Percentiles rank a stretch among this genome's conserved stretches.
phyloP scores from a whole-genome alignment of 2,329 filamentous ascomycete species.

The Diplodia intermedia region DNA sequence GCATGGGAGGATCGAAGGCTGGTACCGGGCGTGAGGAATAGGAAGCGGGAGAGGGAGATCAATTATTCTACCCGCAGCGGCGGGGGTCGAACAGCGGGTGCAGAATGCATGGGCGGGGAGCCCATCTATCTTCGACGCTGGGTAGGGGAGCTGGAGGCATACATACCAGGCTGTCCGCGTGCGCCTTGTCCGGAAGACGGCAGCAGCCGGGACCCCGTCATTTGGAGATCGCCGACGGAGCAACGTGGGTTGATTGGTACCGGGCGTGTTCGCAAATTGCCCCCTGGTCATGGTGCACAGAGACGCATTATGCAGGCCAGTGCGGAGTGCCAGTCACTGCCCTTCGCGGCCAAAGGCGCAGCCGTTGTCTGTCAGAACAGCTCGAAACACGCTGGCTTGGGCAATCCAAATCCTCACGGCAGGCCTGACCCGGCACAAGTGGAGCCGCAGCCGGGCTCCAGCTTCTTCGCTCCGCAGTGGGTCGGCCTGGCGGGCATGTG shows the following conservation, averaged over 20 bases:
- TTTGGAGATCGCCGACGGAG: constrained; percentile 28
- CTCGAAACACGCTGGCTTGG: too few species aligned
- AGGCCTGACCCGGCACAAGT: not conserved
- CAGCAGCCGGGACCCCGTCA: constrained; percentile 27
- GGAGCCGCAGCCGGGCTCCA: constrained; percentile 1
- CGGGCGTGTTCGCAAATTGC: constrained; percentile 22
- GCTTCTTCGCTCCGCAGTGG: constrained; percentile 7
- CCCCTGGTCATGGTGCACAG: constrained; percentile 10
- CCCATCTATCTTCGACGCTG: constrained; percentile 24
- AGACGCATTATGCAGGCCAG: constrained; percentile 18
- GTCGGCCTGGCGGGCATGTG: constrained; percentile 5
- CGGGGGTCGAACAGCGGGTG: constrained; percentile 11
- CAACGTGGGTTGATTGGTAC: constrained; percentile 22
- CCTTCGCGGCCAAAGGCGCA: constrained; percentile 17
- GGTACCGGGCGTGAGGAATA: not conserved
- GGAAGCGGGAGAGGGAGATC: constrained; percentile 8
- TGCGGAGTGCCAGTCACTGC: constrained; percentile 23
- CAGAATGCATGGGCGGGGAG: constrained; percentile 7
- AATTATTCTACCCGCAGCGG: constrained; percentile 18
- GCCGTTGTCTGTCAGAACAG: not conserved
- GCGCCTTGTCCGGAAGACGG: constrained; percentile 4
- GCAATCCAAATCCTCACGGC: not conserved
- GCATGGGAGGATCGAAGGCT: constrained; percentile 17
- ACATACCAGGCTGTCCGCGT: constrained; percentile 12
- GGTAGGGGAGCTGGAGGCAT: constrained; percentile 17